A percentile compares a stretch with the other conserved stretches of the same genome.
Conservation (phyloP, 1,284 basidiomycete genomes). For the Pyrrhoderma lamaoense region DNA sequence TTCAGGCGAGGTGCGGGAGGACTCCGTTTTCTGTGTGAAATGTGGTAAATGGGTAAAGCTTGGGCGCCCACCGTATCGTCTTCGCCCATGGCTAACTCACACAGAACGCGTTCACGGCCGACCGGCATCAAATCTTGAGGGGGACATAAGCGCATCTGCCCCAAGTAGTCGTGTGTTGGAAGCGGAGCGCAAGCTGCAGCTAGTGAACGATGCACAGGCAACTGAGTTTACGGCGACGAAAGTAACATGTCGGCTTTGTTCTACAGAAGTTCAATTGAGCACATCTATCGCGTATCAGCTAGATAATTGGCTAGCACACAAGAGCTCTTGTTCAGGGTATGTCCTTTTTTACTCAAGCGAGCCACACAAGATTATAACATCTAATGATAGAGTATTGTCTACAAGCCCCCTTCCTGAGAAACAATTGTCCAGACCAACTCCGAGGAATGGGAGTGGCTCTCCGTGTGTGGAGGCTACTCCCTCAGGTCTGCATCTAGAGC, state of each 20-base stretch:
- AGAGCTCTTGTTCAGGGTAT: conserved; percentile 4
- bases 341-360: neutral
- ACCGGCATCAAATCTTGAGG: neutral
- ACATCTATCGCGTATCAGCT: conserved; percentile 10
- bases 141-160: neutral
- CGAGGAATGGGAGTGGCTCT: neutral
- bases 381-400: neutral
- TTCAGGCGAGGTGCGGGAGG: conserved; percentile 14
- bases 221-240: conserved; percentile 8
- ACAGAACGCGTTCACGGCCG: conserved; percentile 12
- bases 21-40: conserved; percentile 11
- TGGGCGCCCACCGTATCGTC: conserved; percentile 5
- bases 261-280: conserved; percentile 6
- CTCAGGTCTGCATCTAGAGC: neutral
- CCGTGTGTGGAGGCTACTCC: neutral
- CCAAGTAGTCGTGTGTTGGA: conserved; percentile 16
- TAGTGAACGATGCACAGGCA: conserved; percentile 18
- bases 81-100: conserved; percentile 13
- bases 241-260: conserved; percentile 12
- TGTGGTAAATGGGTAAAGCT: conserved; percentile 17
- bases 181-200: conserved; percentile 16
- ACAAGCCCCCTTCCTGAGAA: neutral
- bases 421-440: too few species aligned
- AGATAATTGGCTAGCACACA: conserved; percentile 14
- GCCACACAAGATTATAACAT: neutral